Base-by-base conservation (phyloP, 345 rosid genomes). In the Hibiscus syriacus region DNA sequence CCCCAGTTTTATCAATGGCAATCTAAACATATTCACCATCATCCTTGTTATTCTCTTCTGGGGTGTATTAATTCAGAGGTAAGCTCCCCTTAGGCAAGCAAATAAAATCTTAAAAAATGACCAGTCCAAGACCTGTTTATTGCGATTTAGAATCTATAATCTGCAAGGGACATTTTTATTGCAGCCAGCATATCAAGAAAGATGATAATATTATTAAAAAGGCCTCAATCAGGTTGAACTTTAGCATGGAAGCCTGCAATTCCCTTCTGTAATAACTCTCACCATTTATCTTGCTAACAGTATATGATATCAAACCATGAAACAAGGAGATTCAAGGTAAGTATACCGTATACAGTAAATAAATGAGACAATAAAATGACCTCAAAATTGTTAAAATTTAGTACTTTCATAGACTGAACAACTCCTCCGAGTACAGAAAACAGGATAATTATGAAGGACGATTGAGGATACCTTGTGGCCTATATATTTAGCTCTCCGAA, bases 401-500 rank as follows among this genome's bases (percentile, higher is more conserved):
- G 13, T 32, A 52, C 14, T 23, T 52, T 2, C 5, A 54, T 3
- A 67, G 1, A 39, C 9, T 14, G 7, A 52, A 20, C 5, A 8
- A 65, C 12, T 14, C 6, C n/a, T 19, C 8, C 20, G 16, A 38
- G 50, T 1, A 39, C 29, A 3, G 1, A 22, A 62, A 62, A 22
- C 26, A 38, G 12, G 39, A 6, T 22, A n/a, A n/a, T n/a, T n/a
- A n/a, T n/a, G n/a, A n/a, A n/a, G n/a, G n/a, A n/a, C n/a, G n/a
- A n/a, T n/a, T n/a, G n/a, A n/a, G n/a, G n/a, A n/a, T 76, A 89
- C 99, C 87, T 78, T 74, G 65, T 84, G 88, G 66, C 98, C 98
- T 60, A 94, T 63, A 68, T 81, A 89, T 78, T 82, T 91, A 38
- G 98, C 99, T 78, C 99, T 80, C 68, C 99, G 86, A 79, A 94